phyloP scores from a whole-genome alignment of 1,139 yeast species.

The Geotrichum restrictum region DNA sequence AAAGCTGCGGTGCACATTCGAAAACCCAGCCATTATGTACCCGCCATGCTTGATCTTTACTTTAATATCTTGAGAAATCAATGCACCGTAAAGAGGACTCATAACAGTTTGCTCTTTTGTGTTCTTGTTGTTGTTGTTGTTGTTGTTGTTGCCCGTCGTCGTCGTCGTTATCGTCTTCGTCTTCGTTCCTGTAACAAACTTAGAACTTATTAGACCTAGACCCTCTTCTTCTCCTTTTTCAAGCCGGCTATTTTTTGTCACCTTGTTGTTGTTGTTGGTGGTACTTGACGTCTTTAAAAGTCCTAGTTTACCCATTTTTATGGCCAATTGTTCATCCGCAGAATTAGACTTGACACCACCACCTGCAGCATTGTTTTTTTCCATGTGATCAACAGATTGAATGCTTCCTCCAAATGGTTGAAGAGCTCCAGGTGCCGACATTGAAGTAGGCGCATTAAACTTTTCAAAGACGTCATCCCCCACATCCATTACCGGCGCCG shows the following conservation, averaged over 20 bases:
- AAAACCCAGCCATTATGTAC: constrained; percentile 52
- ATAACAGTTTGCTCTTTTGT: neutral
- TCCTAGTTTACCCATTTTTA: too few species aligned
- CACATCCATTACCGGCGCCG: neutral
- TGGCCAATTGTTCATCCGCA: too few species aligned
- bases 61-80: constrained; percentile 25
- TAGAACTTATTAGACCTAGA: too few species aligned
- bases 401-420: constrained; percentile 2
- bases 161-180: neutral
- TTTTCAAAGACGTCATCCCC: neutral
- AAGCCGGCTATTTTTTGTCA: too few species aligned
- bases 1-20: constrained; percentile 38
- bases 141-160: constrained; percentile 8
- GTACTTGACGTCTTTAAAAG: too few species aligned
- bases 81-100: neutral
- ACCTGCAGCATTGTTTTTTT: too few species aligned
- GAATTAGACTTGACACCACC: too few species aligned
- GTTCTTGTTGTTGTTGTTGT: neutral
- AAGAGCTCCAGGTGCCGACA: constrained; percentile 12
- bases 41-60: constrained; percentile 56
- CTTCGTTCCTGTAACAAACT: neutral
- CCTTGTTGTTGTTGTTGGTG: too few species aligned
- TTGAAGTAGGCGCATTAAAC: neutral
- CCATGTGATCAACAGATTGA: too few species aligned
- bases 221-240: too few species aligned